Evolutionary conservation across 495 filamentous ascomycete species (phyloP), one percentile per base, ranked within the genome.

Genomic region (Hypoxylon lienhwacheense): DNA sequence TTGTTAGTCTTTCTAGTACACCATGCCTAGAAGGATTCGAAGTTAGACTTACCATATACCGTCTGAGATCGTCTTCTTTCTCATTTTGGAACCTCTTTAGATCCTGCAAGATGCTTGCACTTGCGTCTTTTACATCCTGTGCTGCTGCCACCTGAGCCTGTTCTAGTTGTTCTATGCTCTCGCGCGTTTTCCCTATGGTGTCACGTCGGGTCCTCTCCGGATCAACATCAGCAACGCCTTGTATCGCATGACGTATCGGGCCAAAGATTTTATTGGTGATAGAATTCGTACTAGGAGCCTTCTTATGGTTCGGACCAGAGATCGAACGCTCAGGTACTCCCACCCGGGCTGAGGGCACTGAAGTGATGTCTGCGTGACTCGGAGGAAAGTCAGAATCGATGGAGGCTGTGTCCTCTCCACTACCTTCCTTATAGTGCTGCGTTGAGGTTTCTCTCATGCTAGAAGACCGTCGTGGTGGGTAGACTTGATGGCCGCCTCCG

Each of bases 381-480:
- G 89, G 88, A 0, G 91, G 93, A 55, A 97, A 97, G 63, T 97
- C 91, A 0, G 91, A 95, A 68, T 97, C 91, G 43, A 95, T 87
- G 1, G 87, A 91, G 7, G 85, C 85, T 2, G 88, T 87, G 50
- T 95, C 88, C 49, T 88, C 81, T 16, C 74, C 70, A 41, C 70
- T 73, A 16, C 71, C 64, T 35, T 81, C 80, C 26, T 65, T 70
- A 45, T 75, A 67, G 12, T 76, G 74, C 43, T 6, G 78, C 76
- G 49, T 76, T 73, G 47, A 81, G 64, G 67, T 53, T 43, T 77
- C 74, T 39, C 65, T 71, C 59, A 65, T 62, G 21, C 87, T 90
- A 6, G 80, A 71, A 2, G 88, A 90, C 25, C 88, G 80, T 47
- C 80, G 78, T 1, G 86, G 82, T 14, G 78, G 78, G 5, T 75